phyloP scores from a whole-genome alignment of 1,284 basidiomycete species.

The Leccinum pachyderme region DNA sequence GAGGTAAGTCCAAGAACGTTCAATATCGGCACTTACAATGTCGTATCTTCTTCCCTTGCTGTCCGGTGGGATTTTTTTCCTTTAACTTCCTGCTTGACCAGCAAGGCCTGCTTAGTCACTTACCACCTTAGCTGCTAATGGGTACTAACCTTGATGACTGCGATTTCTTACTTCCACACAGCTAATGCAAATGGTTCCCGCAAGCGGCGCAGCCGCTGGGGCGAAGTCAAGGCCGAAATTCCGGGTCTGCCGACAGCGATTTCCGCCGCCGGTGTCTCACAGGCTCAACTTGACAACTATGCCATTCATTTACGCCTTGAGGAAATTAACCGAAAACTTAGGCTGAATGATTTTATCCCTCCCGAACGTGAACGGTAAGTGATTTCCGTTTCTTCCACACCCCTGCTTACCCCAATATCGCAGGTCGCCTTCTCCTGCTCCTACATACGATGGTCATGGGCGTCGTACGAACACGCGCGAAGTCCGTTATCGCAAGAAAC shows the following conservation, averaged over 20 bases:
- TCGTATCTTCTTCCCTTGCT: slow-evolving; percentile 33
- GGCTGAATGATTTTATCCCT: slow-evolving; percentile 92
- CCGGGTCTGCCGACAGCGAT: slow-evolving; percentile 92
- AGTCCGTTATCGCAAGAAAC: slow-evolving; percentile 95
- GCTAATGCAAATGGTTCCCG: slow-evolving; percentile 80
- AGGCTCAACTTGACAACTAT: slow-evolving; percentile 93
- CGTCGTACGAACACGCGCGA: slow-evolving; percentile 98
- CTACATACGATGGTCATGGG: slow-evolving; percentile 96
- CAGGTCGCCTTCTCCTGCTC: slow-evolving; percentile 94
- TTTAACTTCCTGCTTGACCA: slow-evolving; percentile 28
- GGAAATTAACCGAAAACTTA: slow-evolving; percentile 94
- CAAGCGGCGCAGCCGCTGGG: slow-evolving; percentile 95
- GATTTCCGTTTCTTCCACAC: neutral
- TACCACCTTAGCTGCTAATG: slow-evolving; percentile 47
- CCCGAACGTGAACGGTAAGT: slow-evolving; percentile 87
- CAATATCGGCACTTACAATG: slow-evolving; percentile 32
- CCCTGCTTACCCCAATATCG: slow-evolving; percentile 21
- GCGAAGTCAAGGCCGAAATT: slow-evolving; percentile 84
- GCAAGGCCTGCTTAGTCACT: slow-evolving; percentile 37
- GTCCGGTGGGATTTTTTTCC: slow-evolving; percentile 31
- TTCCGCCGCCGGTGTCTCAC: slow-evolving; percentile 85
- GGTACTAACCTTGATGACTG: slow-evolving; percentile 56
- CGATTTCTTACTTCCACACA: slow-evolving; percentile 43
- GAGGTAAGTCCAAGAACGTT: slow-evolving; percentile 49
- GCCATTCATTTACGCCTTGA: slow-evolving; percentile 93